Percentiles rank a stretch among this genome's conserved stretches.
phyloP scores from a whole-genome alignment of 208 protist species.

The Crithidia bombi region DNA sequence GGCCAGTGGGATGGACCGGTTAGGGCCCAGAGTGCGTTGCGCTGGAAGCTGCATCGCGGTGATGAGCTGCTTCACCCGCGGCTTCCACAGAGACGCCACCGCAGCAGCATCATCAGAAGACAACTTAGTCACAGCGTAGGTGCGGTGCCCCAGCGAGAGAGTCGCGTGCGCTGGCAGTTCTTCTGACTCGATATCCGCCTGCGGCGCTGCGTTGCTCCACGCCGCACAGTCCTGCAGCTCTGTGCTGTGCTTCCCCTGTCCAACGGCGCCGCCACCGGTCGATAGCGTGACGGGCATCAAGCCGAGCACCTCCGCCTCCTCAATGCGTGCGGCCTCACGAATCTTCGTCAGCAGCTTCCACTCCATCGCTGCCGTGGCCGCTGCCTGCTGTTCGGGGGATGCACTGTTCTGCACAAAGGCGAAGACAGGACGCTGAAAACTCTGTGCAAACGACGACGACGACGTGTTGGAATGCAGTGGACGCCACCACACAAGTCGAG shows the following conservation, averaged over 20 bases:
- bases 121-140: not conserved
- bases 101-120: slow-evolving; percentile 11
- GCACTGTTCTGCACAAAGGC: slow-evolving; percentile 54
- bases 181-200: too few species aligned
- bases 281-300: slow-evolving; percentile 31
- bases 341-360: slow-evolving; percentile 47
- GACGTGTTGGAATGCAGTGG: slow-evolving; percentile 12
- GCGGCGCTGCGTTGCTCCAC: not conserved
- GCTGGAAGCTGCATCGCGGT: not conserved
- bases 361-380: slow-evolving; percentile 51
- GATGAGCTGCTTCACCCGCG: not conserved
- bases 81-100: slow-evolving; percentile 37
- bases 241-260: not conserved
- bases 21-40: too few species aligned
- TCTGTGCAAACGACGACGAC: not conserved
- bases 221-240: not conserved
- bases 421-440: slow-evolving; percentile 63
- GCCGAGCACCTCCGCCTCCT: slow-evolving; percentile 37
- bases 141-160: too few species aligned
- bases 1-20: too few species aligned
- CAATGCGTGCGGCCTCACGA: slow-evolving; percentile 49
- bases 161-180: too few species aligned
- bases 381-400: slow-evolving; percentile 45
- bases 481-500: slow-evolving; percentile 68
- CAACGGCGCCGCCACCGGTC: not conserved